Conservation (phyloP, 257 asterid species). For the Thymus quinquecostatus region DNA sequence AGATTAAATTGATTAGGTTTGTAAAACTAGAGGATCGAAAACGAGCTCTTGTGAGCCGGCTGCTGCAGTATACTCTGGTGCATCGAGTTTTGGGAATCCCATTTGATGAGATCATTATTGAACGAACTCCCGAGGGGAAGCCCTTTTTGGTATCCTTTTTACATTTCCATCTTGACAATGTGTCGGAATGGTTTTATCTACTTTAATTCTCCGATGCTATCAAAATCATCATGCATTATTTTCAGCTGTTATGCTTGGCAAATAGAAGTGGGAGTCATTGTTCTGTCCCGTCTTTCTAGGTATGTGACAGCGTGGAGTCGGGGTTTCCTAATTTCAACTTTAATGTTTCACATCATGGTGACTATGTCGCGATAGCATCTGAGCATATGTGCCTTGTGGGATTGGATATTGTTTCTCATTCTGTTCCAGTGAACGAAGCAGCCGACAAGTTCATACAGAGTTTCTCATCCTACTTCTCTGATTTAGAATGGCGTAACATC, state of each 20-base stretch:
- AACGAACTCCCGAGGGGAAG: slow-evolving; percentile 73
- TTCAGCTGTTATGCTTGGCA: background rate
- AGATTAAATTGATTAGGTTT: slow-evolving; percentile 52
- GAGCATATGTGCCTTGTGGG: slow-evolving; percentile 94
- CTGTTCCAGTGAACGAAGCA: slow-evolving; percentile 67
- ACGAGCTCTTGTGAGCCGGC: slow-evolving; percentile 73
- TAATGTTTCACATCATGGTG: slow-evolving; percentile 89
- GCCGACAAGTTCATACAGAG: slow-evolving; percentile 55
- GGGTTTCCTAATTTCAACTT: slow-evolving; percentile 76
- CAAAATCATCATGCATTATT: background rate
- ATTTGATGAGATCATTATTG: slow-evolving; percentile 51
- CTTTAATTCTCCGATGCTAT: background rate
- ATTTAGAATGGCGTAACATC: slow-evolving; percentile 69
- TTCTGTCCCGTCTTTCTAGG: slow-evolving; percentile 43
- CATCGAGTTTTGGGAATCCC: slow-evolving; percentile 65
- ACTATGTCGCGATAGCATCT: slow-evolving; percentile 91
- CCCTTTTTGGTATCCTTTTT: slow-evolving; percentile 65
- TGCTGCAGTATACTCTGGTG: slow-evolving; percentile 75
- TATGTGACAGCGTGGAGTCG: slow-evolving; percentile 38
- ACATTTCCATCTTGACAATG: background rate
- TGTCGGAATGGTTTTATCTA: background rate
- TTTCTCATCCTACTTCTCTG: slow-evolving; percentile 73
- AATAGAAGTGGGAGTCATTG: background rate
- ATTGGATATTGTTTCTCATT: slow-evolving; percentile 69
- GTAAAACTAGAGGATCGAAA: slow-evolving; percentile 66